Evolutionary conservation across 352 stramenopile genomes (phyloP).

Genomic region (Phytopythium delawarense): DNA sequence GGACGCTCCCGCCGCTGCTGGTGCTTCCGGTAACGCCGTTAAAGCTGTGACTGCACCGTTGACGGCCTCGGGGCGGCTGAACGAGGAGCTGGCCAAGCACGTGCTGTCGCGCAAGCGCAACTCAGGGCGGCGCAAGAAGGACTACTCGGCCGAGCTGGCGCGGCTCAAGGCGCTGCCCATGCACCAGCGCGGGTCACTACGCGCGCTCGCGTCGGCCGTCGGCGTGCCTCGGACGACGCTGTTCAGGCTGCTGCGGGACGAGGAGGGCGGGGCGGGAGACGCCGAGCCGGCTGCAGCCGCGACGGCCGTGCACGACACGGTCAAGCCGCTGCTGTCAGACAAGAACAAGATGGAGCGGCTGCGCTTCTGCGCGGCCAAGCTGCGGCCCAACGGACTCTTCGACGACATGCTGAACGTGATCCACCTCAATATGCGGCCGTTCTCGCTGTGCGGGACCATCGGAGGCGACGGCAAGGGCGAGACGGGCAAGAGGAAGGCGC

Average conservation of each 20-base stretch:
- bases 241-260: conserved; percentile 27
- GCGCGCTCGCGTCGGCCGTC: conserved; percentile 30
- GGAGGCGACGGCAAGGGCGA: conserved; percentile 7
- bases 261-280: conserved; percentile 8
- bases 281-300: not conserved
- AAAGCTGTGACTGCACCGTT: not conserved
- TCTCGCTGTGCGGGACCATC: conserved; percentile 13
- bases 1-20: not conserved
- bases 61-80: not conserved
- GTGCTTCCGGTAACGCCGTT: not conserved
- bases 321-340: conserved; percentile 30
- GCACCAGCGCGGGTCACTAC: conserved; percentile 28
- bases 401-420: conserved; percentile 39
- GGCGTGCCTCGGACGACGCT: conserved; percentile 35
- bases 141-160: conserved; percentile 31
- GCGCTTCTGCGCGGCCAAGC: conserved; percentile 27
- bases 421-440: conserved; percentile 41
- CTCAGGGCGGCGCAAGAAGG: conserved; percentile 37
- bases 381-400: conserved; percentile 31
- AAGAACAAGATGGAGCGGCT: conserved; percentile 37
- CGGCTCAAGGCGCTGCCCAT: conserved; percentile 32
- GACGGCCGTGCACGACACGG: conserved; percentile 17
- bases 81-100: conserved; percentile 23
- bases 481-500: conserved; percentile 21
- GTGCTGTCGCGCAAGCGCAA: conserved; percentile 37